Evolutionary conservation across 2,329 filamentous ascomycete genomes (phyloP).

Genomic region (Ophiostoma piceae): DNA sequence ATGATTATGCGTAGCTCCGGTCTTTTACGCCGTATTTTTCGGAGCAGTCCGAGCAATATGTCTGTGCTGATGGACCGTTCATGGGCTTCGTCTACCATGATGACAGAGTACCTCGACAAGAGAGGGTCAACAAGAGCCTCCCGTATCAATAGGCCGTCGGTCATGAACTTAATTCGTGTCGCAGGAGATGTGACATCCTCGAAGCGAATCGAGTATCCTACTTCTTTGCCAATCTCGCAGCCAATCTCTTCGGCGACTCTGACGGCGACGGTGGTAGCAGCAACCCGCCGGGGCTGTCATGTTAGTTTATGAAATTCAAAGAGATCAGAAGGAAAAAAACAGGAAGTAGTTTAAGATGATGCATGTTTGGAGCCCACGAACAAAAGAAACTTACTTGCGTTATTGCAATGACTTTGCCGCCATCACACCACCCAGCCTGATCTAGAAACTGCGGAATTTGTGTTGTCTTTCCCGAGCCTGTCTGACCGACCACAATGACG

Average conservation of each 20-base stretch:
- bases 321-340: not conserved
- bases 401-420: constrained; percentile 77
- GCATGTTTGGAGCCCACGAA: no score
- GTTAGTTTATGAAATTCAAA: not conserved
- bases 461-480: constrained; percentile 91
- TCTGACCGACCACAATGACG: constrained; percentile 87
- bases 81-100: constrained; percentile 98
- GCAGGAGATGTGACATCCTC: constrained; percentile 83
- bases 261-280: constrained; percentile 81
- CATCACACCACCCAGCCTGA: constrained; percentile 78
- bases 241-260: constrained; percentile 85
- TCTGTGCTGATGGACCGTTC: constrained; percentile 91
- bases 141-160: constrained; percentile 82
- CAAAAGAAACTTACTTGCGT: constrained; percentile 55
- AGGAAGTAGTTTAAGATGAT: not conserved
- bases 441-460: constrained; percentile 91
- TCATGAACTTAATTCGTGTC: constrained; percentile 91
- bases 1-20: constrained; percentile 81
- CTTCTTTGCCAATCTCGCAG: constrained; percentile 81
- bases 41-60: constrained; percentile 79
- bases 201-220: constrained; percentile 87
- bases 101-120: constrained; percentile 83
- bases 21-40: constrained; percentile 78
- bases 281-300: constrained; percentile 73
- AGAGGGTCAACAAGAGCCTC: constrained; percentile 92